Conservation (phyloP, 768 basidiomycete species). For the Kwoniella dejecticola region DNA sequence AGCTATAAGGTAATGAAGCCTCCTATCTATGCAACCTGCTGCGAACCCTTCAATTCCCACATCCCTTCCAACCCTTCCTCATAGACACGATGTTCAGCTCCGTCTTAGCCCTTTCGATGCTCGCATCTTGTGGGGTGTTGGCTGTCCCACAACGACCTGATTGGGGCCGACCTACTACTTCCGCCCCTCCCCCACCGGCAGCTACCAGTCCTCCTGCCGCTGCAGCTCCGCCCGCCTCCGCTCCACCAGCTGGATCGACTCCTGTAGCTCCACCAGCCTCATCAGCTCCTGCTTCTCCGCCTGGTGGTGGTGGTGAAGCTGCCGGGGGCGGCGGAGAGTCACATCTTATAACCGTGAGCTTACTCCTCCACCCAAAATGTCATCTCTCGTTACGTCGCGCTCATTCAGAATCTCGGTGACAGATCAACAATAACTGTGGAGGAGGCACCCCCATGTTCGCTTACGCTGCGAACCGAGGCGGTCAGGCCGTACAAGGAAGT, state of each 20-base stretch:
- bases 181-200: not conserved
- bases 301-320: not conserved
- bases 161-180: not conserved
- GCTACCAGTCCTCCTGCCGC: not conserved
- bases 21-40: no score
- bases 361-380: not conserved
- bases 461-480: not conserved
- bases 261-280: not conserved
- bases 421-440: constrained; percentile 34
- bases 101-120: no score
- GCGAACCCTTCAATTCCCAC: no score
- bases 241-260: not conserved
- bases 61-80: no score
- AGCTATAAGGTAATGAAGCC: no score
- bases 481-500: constrained; percentile 8
- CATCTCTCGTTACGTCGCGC: not conserved
- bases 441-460: constrained; percentile 20
- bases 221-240: not conserved
- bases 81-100: no score
- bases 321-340: not conserved
- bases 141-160: not conserved
- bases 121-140: not conserved
- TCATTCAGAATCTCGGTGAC: not conserved
- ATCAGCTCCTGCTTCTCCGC: not conserved
- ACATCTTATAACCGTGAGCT: not conserved